phyloP scores from a whole-genome alignment of 2,329 filamentous ascomycete genomes.

The Pyrenophora teres region DNA sequence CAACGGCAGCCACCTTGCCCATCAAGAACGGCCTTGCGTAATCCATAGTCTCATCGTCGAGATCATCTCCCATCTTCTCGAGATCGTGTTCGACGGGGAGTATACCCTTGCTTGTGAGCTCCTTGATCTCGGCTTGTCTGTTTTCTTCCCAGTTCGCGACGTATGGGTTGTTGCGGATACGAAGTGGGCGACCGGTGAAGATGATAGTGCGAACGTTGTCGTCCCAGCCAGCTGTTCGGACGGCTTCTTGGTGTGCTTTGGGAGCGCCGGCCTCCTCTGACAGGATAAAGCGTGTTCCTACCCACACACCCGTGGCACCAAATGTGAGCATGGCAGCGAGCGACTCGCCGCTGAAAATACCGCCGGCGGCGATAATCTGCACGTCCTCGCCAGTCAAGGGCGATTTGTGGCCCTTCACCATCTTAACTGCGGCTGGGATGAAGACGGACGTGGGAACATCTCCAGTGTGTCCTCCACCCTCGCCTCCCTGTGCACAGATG shows the following conservation, averaged over 20 bases:
- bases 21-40: conserved; percentile 90
- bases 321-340: conserved; percentile 91
- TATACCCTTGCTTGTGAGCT: conserved; percentile 83
- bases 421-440: conserved; percentile 87
- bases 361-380: conserved; percentile 90
- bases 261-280: conserved; percentile 93
- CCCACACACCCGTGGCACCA: conserved; percentile 91
- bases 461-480: conserved; percentile 95
- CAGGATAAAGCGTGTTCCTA: conserved; percentile 94
- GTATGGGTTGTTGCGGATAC: conserved; percentile 91
- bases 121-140: conserved; percentile 86
- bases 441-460: conserved; percentile 90
- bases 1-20: conserved; percentile 94
- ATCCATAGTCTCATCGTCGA: conserved; percentile 85
- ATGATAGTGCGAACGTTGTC: conserved; percentile 98
- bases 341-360: conserved; percentile 89
- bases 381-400: conserved; percentile 86
- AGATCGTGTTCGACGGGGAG: conserved; percentile 95
- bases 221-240: conserved; percentile 87
- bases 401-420: conserved; percentile 79
- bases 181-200: conserved; percentile 94
- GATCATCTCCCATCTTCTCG: conserved; percentile 71
- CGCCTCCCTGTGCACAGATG: conserved; percentile 97
- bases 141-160: conserved; percentile 97
- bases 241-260: conserved; percentile 92